Conservation (phyloP, 192 early-diverging fungal species). For the Borealophlyctis nickersoniae region DNA sequence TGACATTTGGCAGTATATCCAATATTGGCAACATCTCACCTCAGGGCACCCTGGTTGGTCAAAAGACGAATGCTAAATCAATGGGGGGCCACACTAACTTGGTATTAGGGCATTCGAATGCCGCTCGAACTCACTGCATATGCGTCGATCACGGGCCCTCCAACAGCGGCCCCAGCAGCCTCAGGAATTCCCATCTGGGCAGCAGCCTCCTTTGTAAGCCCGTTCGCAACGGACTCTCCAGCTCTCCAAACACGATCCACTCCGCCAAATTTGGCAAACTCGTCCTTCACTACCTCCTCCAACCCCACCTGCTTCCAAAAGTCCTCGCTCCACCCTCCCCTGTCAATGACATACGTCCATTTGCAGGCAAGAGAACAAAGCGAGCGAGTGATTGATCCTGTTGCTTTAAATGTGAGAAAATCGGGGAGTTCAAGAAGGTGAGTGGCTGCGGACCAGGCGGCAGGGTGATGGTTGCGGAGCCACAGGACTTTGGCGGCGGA, state of each 20-base stretch:
- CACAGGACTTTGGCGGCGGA: slow-evolving; percentile 74
- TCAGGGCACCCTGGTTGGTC: slow-evolving; percentile 14
- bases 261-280: slow-evolving; percentile 45
- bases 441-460: slow-evolving; percentile 22
- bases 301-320: slow-evolving; percentile 58
- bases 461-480: slow-evolving; percentile 53
- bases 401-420: slow-evolving; percentile 65
- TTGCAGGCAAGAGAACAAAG: slow-evolving; percentile 69
- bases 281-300: slow-evolving; percentile 44
- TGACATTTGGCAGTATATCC: too few species aligned
- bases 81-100: too few species aligned
- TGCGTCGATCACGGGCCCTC: slow-evolving; percentile 69
- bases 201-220: slow-evolving; percentile 51
- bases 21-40: slow-evolving; percentile 6
- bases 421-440: slow-evolving; percentile 73
- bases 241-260: slow-evolving; percentile 33
- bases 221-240: slow-evolving; percentile 50
- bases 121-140: too few species aligned
- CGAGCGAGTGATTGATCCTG: slow-evolving; percentile 48
- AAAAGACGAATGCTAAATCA: too few species aligned
- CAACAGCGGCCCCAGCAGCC: slow-evolving; percentile 50
- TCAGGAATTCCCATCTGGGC: slow-evolving; percentile 48
- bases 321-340: slow-evolving; percentile 52
- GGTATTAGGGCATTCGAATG: too few species aligned
- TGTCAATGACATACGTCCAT: slow-evolving; percentile 51